Evolutionary conservation across 257 asterid species (phyloP), one percentile per base, ranked within the genome.

Genomic region (Prunella vulgaris): DNA sequence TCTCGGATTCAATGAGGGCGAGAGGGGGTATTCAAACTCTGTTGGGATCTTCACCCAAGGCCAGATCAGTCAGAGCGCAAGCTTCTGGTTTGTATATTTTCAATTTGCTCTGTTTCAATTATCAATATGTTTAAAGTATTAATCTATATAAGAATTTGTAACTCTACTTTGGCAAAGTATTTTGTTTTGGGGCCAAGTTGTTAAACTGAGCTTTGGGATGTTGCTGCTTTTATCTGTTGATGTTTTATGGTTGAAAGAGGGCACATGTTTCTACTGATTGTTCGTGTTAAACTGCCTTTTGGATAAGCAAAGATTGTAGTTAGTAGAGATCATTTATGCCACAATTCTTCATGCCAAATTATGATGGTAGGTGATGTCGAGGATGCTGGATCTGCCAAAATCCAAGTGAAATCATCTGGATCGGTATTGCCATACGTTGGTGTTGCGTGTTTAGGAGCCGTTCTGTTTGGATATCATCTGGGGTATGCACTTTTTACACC

Each of bases 381-480:
- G 85, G 87, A 82, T 75, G 79, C 64, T 46, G 64, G 76, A 62
- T 86, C 85, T 70, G 69, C 76, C 63, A 93, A 86, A 84, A 37
- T 77, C 56, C 81, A 76, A 61, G 87, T 64, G 62, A 90, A 83
- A 76, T 82, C 97, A 33, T 82, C 97, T 63, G 95, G 83, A 64
- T 74, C 95, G 3, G 99, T 94, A 8, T 75, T 87, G 64, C 97
- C 95, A 40, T 94, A 91, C 74, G 99, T 94, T 72, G 99, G 96
- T 61, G 92, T 89, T 72, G 99, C 99, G 59, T 94, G 99, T 81
- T 69, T 94, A 62, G 99, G 88, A 57, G 97, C 99, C 18, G 64
- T 82, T 76, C 77, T 94, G 61, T 94, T 94, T 80, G 99, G 99
- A 68, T 94, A 94, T 84, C 99, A 94, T 85, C 90, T 94, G 42